These are phyloP conservation scores for Whalleya microplaca DNA, from an alignment of 2,329 filamentous ascomycete genomes.

Conservation along the genomic window DNA sequence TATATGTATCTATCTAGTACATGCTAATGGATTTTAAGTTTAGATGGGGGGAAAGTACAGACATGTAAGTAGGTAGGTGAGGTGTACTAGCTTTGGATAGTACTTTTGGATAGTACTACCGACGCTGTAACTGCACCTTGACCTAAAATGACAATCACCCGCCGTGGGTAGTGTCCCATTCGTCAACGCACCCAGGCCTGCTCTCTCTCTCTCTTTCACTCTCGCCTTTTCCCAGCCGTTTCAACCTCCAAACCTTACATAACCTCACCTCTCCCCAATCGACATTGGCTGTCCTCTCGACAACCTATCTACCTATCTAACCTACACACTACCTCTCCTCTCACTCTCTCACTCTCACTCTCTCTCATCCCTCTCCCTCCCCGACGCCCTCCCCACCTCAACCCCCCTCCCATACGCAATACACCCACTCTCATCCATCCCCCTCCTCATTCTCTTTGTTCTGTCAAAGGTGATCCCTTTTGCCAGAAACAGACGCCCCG, in stretches of 20 bases:
- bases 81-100: slow-evolving; percentile 13
- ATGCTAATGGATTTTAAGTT: too few species aligned
- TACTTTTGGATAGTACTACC: slow-evolving; percentile 29
- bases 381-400: too few species aligned
- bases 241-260: slow-evolving; percentile 29
- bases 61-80: neutral
- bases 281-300: slow-evolving; percentile 13
- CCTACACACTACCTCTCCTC: slow-evolving; percentile 31
- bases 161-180: slow-evolving; percentile 2
- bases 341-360: slow-evolving; percentile 26
- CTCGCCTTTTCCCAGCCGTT: slow-evolving; percentile 26
- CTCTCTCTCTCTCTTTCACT: slow-evolving; percentile 29
- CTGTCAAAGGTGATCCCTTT: slow-evolving; percentile 9
- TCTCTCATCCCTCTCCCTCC: slow-evolving; percentile 35
- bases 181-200: slow-evolving; percentile 13
- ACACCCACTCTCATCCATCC: slow-evolving; percentile 28
- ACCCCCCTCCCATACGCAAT: slow-evolving; percentile 19
- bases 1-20: too few species aligned
- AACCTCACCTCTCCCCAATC: slow-evolving; percentile 35
- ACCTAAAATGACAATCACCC: slow-evolving; percentile 21
- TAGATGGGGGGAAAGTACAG: neutral
- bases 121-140: slow-evolving; percentile 24
- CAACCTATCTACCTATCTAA: slow-evolving; percentile 20
- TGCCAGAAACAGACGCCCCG: slow-evolving; percentile 16
- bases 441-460: slow-evolving; percentile 26